Evolutionary conservation across 768 basidiomycete genomes (phyloP).

Genomic region (Boletus insuetus): DNA sequence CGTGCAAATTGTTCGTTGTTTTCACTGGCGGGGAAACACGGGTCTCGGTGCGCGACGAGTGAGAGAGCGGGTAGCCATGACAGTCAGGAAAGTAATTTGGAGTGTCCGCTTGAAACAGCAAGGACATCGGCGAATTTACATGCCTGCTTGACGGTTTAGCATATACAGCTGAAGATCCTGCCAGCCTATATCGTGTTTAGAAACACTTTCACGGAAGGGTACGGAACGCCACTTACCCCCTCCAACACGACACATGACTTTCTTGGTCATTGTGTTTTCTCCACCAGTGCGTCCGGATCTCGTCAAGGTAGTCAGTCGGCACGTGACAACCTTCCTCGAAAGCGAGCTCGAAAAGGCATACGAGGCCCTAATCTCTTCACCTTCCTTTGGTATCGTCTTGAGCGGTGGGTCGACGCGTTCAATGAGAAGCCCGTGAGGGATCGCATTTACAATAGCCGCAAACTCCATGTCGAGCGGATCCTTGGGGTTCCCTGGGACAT

Average conservation of each 20-base stretch:
- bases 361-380: conserved; percentile 79
- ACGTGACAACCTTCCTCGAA: conserved; percentile 72
- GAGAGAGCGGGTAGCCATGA: background rate
- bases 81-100: background rate
- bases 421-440: conserved; percentile 72
- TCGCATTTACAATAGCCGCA: conserved; percentile 68
- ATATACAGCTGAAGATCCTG: conserved; percentile 77
- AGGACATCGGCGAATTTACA: conserved; percentile 32
- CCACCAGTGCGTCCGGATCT: conserved; percentile 49
- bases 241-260: conserved; percentile 90
- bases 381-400: conserved; percentile 59
- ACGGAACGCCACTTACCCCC: conserved; percentile 55
- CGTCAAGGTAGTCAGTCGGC: conserved; percentile 75
- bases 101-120: background rate
- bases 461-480: conserved; percentile 87
- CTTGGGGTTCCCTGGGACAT: conserved; percentile 59
- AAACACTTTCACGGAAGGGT: background rate
- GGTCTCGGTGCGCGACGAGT: background rate
- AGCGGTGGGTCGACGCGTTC: conserved; percentile 81
- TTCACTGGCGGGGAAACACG: conserved; percentile 13
- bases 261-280: conserved; percentile 54
- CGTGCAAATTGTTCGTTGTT: conserved; percentile 20
- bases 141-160: conserved; percentile 70
- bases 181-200: conserved; percentile 51
- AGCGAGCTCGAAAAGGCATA: conserved; percentile 78